These are phyloP conservation scores for Amanita subjunquillea DNA, from an alignment of 768 basidiomycete genomes.

Conservation along the genomic window DNA sequence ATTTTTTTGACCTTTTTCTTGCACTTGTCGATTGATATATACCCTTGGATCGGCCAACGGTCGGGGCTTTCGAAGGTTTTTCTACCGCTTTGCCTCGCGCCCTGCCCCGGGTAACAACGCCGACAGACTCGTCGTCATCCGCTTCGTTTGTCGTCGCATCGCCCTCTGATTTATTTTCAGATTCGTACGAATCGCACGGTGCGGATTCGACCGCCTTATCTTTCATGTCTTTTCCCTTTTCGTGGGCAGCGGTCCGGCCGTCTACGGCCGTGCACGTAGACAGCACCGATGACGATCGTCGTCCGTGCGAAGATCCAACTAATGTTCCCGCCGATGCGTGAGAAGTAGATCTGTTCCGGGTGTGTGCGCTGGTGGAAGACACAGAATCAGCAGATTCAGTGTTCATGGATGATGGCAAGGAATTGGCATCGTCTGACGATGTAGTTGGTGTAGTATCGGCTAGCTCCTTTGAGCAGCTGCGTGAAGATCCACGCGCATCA, in stretches of 20 bases:
- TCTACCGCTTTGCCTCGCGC: slow-evolving; percentile 8
- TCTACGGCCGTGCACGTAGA: slow-evolving; percentile 29
- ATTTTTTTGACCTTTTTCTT: slow-evolving; percentile 4
- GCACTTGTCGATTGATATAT: not conserved
- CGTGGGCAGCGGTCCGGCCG: slow-evolving; percentile 14
- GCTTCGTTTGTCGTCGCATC: slow-evolving; percentile 7
- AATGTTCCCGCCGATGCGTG: slow-evolving; percentile 27
- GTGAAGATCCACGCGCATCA: slow-evolving; percentile 1
- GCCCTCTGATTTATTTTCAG: slow-evolving; percentile 6
- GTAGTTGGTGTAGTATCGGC: not conserved
- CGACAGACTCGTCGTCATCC: slow-evolving; percentile 13
- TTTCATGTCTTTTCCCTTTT: slow-evolving; percentile 7
- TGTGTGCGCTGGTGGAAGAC: slow-evolving; percentile 12
- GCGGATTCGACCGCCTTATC: not conserved
- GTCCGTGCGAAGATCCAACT: slow-evolving; percentile 14
- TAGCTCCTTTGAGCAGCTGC: slow-evolving; percentile 8
- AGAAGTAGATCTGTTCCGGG: slow-evolving; percentile 28
- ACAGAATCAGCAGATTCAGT: not conserved
- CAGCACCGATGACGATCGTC: slow-evolving; percentile 28
- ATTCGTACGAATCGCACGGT: not conserved
- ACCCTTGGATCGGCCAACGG: not conserved
- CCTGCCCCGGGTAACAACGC: slow-evolving; percentile 29
- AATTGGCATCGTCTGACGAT: slow-evolving; percentile 6
- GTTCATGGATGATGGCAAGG: not conserved
- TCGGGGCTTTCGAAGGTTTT: not conserved